Evolutionary conservation across 2,329 filamentous ascomycete species (phyloP), one percentile per base, ranked within the genome.

Genomic region (Pseudogymnoascus sp.): DNA sequence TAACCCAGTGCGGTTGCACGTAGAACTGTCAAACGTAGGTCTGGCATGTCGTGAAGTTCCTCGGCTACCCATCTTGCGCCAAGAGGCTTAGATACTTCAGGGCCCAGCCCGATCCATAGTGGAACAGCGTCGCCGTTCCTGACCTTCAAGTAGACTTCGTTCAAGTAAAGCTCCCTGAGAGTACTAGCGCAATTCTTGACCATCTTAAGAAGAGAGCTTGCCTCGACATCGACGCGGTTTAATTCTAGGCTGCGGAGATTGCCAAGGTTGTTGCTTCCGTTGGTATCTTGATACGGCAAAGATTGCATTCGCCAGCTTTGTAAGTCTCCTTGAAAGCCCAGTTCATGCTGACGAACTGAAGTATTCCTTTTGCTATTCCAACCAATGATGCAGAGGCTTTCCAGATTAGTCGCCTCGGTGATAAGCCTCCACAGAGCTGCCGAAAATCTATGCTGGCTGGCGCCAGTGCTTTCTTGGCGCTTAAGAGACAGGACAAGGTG

Each of bases 361-460:
- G 61, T 66, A 15, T 67, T 63, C 60, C 68, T 68, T 58, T 67
- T 68, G 15, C 65, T 61, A 59, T 69, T 72, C 70, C 68, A 73
- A n/a, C 79, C 78, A 9, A 79, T 73, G 13, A 83, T 65, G 63
- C 79, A 81, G 15, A 83, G 70, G 48, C 75, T 81, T 65, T 77
- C 72, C 10, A 83, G 74, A 7, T 71, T 68, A 25, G 70, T 68
- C 0, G 80, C 79, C 58, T 77, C 77, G 58, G 75, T 74, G 13
- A 82, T 76, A 40, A 81, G 69, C 64, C 78, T 76, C 80, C 80
- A 83, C 2, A 83, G 71, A 61, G 78, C 76, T 37, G 74, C 72
- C 18, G 74, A 74, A 68, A 81, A 81, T 15, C 74, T 66, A 13
- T 69, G 67, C n/a, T 72, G 72, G 7, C 72, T 71, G 7, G 66